Evolutionary conservation across 148 eudicot genomes (phyloP), one percentile per base, ranked within the genome.

Genomic region (Fagopyrum esculentum): DNA sequence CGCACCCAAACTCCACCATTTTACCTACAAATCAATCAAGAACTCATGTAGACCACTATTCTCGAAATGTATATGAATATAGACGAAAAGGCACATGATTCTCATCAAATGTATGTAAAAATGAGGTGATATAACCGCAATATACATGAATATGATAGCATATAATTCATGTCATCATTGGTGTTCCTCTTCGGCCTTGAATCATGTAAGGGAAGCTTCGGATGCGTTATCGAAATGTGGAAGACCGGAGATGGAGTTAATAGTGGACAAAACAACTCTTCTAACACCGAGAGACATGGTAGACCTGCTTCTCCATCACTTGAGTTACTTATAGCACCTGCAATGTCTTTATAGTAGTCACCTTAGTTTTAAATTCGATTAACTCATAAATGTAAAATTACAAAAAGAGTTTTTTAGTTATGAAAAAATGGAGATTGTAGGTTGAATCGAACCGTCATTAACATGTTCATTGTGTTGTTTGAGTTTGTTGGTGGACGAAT

Each of bases 231-330:
- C 90, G 0, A 92, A 86, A 49, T 87, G 96, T 70, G 90, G 93
- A 80, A 85, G 91, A 78, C 93, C 90, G 3, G 97, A 95, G 78
- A 73, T 87, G 60, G 89, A 92, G 77, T 82, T 92, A 49, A 77
- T 95, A 72, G 77, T 95, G 48, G 97, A 96, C 6, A 97, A 97
- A 85, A 95, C 98, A 64, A 95, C 93, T 77, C 86, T 92, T 75
- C 84, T 92, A 61, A 89, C 88, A 22, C 98, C 98, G 12, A 79
- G 82, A 35, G 82, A 86, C 83, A 90, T 95, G 96, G 75, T 85
- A 73, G 96, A 95, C 49, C 85, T 95, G 77, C 89, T 94, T 13
- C 80, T 94, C 43, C 95, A 93, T 13, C 83, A 87, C 66, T 87
- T 88, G 22, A 87, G 90, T 81, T 83, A 82, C 76, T 81, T 83